phyloP scores from a whole-genome alignment of 1,284 basidiomycete species.

The Ceratobasidium papillatum region DNA sequence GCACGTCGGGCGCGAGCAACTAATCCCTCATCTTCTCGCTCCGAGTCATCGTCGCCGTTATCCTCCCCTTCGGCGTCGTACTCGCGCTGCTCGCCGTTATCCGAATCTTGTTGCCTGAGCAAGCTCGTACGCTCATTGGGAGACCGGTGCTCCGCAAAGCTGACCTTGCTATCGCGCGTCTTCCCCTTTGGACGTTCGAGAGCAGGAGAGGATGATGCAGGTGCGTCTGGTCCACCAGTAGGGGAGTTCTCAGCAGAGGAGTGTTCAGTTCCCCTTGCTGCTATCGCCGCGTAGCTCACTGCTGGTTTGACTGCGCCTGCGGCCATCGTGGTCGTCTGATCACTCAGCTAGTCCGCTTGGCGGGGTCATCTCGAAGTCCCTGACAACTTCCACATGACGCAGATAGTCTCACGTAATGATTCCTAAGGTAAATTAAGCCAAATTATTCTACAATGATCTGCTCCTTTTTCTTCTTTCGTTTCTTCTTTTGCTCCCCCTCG shows the following conservation, averaged over 20 bases:
- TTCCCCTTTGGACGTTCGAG: slow-evolving; percentile 32
- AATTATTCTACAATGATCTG: background rate
- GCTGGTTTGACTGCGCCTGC: slow-evolving; percentile 38
- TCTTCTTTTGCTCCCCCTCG: slow-evolving; percentile 28
- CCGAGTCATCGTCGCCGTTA: slow-evolving; percentile 31
- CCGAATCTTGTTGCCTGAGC: slow-evolving; percentile 28
- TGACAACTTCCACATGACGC: slow-evolving; percentile 18
- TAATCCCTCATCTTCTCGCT: slow-evolving; percentile 34
- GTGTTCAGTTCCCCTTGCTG: slow-evolving; percentile 7
- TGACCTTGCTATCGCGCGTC: slow-evolving; percentile 38
- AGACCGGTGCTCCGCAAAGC: slow-evolving; percentile 31
- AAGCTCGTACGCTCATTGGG: slow-evolving; percentile 39
- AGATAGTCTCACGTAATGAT: slow-evolving; percentile 7
- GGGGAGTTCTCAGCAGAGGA: background rate
- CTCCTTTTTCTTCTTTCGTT: slow-evolving; percentile 35
- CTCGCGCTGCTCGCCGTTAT: slow-evolving; percentile 15
- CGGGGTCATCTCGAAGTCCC: background rate
- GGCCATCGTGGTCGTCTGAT: slow-evolving; percentile 37
- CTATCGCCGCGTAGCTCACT: slow-evolving; percentile 38
- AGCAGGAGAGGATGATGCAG: background rate
- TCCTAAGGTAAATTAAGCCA: background rate
- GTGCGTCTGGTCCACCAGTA: background rate
- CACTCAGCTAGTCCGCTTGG: background rate
- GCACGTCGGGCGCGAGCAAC: slow-evolving; percentile 36
- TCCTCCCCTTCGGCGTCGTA: slow-evolving; percentile 41